Evolutionary conservation across 306 rosid genomes (phyloP).

Genomic region (Trifolium dubium): DNA sequence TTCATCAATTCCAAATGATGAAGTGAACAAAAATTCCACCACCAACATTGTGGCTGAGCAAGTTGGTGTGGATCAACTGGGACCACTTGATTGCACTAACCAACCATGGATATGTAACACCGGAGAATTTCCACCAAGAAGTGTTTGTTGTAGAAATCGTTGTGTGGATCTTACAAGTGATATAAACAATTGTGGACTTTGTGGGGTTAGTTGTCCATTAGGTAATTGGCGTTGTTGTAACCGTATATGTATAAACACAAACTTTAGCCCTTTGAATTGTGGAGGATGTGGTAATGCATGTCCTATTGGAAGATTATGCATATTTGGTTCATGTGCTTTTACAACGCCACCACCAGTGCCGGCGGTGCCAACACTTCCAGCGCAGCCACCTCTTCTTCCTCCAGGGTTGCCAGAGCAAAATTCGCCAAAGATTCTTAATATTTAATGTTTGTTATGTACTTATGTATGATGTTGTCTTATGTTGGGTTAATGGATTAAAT

Average conservation of each 20-base stretch:
- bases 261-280: slow-evolving; percentile 49
- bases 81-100: background rate
- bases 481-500: background rate
- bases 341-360: background rate
- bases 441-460: background rate
- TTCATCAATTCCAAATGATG: background rate
- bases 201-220: slow-evolving; percentile 44
- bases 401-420: background rate
- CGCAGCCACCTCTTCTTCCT: background rate
- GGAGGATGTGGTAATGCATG: slow-evolving; percentile 71
- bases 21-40: slow-evolving; percentile 12
- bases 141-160: slow-evolving; percentile 54
- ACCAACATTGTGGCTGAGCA: background rate
- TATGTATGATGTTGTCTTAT: background rate
- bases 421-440: no score
- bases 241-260: slow-evolving; percentile 54
- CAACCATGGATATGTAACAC: slow-evolving; percentile 48
- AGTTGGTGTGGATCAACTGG: background rate
- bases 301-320: slow-evolving; percentile 49
- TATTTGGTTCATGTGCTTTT: slow-evolving; percentile 56
- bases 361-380: background rate
- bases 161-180: slow-evolving; percentile 59
- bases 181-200: slow-evolving; percentile 53
- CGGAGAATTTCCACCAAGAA: slow-evolving; percentile 9
- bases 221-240: slow-evolving; percentile 54